Evolutionary conservation across 441 rosid genomes (phyloP), one percentile per base, ranked within the genome.

Genomic region (Jatropha multifida): DNA sequence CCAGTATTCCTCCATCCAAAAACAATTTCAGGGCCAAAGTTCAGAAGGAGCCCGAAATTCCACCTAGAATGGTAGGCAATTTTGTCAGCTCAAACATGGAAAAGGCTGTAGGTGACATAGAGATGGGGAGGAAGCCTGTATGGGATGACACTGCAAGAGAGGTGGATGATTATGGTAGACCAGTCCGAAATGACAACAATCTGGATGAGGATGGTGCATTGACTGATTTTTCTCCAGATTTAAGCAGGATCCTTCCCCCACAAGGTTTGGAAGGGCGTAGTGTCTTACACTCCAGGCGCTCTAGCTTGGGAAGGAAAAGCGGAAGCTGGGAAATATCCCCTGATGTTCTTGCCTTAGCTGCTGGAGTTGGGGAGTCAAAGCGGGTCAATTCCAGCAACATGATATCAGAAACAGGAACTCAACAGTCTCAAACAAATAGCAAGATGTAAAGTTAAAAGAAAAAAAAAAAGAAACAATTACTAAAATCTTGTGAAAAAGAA

Each of bases 301-400:
- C 94, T 2, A 96, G 97, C 79, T 79, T 90, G 87, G 97, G 95
- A 85, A 90, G 91, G 76, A 89, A 82, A 83, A 92, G 93, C 58
- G 94, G 92, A 63, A 90, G 91, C 89, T 92, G 93, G 94, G 97
- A 93, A 52, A 78, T 88, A 49, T 77, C 97, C 32, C 85, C 92
- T 4, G 94, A 86, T 77, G 78, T 85, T 75, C 81, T 82, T 65
- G 86, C 88, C 52, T 71, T 88, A 69, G 86, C 85, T 0, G 86
- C 88, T 55, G 81, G 78, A 81, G 65, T 72, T 27, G 92, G 87
- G 40, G 93, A 84, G 69, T 82, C 90, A 40, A 89, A 83, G 69
- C 85, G 85, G 65, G 79, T 74, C 5, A 76, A 73, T 76, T 75
- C 73, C 32, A 74, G 54, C 69, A 80, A 78, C 81, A 74, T 80